Evolutionary conservation across 768 basidiomycete species (phyloP).

Genomic region (Dioszegia aurantiaca): DNA sequence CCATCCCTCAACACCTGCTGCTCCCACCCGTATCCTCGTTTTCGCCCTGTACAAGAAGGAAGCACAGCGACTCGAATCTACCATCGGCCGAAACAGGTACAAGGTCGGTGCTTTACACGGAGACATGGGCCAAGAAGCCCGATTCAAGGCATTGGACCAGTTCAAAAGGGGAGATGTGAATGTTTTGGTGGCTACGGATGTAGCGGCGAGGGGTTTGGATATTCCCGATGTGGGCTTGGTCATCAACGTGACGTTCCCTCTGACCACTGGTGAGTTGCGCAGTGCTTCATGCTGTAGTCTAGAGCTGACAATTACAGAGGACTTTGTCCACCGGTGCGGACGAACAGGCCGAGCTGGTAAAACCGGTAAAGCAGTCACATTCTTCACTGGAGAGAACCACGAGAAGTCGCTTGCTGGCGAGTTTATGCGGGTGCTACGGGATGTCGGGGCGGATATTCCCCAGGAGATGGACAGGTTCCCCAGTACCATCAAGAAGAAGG

Average conservation of each 20-base stretch:
- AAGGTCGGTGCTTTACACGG: constrained; percentile 80
- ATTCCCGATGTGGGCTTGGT: constrained; percentile 93
- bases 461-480: constrained; percentile 80
- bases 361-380: constrained; percentile 86
- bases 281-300: background rate
- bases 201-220: constrained; percentile 93
- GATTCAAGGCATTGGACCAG: constrained; percentile 78
- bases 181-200: constrained; percentile 91
- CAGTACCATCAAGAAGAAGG: constrained; percentile 93
- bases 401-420: constrained; percentile 87
- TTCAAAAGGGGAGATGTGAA: constrained; percentile 80
- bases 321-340: constrained; percentile 52
- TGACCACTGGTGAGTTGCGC: constrained; percentile 83
- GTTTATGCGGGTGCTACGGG: constrained; percentile 81
- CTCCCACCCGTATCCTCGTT: constrained; percentile 70
- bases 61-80: constrained; percentile 80
- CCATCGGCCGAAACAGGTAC: constrained; percentile 71
- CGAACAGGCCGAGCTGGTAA: constrained; percentile 78
- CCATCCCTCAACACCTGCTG: constrained; percentile 54
- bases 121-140: constrained; percentile 78
- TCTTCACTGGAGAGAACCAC: constrained; percentile 89
- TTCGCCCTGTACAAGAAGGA: constrained; percentile 99
- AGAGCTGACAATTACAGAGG: constrained; percentile 24
- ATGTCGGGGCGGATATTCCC: constrained; percentile 69
- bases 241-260: constrained; percentile 91